phyloP scores from a whole-genome alignment of 148 eudicot species.

The Amaranthus palmeri region DNA sequence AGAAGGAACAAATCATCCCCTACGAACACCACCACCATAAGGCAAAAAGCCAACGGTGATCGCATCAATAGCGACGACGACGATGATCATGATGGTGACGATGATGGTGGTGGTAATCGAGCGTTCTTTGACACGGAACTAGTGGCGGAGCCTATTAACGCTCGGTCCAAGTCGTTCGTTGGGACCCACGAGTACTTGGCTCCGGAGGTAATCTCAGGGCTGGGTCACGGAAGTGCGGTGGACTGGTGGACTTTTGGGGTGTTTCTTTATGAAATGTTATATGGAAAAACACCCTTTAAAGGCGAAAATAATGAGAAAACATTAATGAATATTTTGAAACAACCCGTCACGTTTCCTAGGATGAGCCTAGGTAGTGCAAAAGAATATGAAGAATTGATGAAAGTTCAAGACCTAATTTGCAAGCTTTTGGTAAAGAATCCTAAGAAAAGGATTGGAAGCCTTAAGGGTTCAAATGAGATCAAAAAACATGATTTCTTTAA shows the following conservation, averaged over 20 bases:
- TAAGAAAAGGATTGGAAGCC: slow-evolving; percentile 68
- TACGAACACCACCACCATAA: slow-evolving; percentile 26
- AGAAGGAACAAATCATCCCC: slow-evolving; percentile 23
- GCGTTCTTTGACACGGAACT: slow-evolving; percentile 35
- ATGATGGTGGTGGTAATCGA: neutral
- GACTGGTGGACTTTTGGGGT: slow-evolving; percentile 85
- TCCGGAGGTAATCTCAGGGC: slow-evolving; percentile 72
- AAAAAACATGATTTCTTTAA: slow-evolving; percentile 72
- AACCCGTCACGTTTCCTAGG: slow-evolving; percentile 55
- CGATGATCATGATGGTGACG: neutral
- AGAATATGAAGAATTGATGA: slow-evolving; percentile 63
- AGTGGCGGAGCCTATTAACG: slow-evolving; percentile 62
- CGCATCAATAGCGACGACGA: slow-evolving; percentile 15
- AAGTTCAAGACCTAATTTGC: slow-evolving; percentile 62
- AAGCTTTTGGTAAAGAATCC: slow-evolving; percentile 66
- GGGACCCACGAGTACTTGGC: slow-evolving; percentile 82
- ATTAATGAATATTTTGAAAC: slow-evolving; percentile 54
- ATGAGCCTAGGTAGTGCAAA: slow-evolving; percentile 36
- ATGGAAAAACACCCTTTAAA: slow-evolving; percentile 57
- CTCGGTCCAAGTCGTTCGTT: slow-evolving; percentile 64
- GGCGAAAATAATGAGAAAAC: slow-evolving; percentile 72
- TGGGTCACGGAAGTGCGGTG: slow-evolving; percentile 69
- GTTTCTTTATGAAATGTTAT: slow-evolving; percentile 56
- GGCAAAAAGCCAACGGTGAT: slow-evolving; percentile 24
- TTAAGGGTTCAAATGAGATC: slow-evolving; percentile 68